Conservation (phyloP, 345 rosid genomes). For the Ceriops zippeliana region DNA sequence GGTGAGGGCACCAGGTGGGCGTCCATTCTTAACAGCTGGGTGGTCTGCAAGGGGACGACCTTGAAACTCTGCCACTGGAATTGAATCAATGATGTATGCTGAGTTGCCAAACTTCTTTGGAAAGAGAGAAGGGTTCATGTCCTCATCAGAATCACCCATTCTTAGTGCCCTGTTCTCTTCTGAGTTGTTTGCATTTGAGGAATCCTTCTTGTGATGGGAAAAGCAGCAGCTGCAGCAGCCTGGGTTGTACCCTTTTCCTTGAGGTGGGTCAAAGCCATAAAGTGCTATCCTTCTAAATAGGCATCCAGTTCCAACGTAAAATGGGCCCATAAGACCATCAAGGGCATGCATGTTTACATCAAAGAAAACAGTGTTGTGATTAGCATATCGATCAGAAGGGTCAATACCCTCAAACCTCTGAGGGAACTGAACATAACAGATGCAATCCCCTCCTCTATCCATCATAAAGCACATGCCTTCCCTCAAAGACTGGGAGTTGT, state of each 20-base stretch:
- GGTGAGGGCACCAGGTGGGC: slow-evolving; percentile 92
- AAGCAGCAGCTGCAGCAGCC: slow-evolving; percentile 77
- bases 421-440: slow-evolving; percentile 96
- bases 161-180: slow-evolving; percentile 79
- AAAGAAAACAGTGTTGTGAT: slow-evolving; percentile 96
- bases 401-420: slow-evolving; percentile 98
- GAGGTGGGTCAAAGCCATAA: slow-evolving; percentile 91
- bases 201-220: slow-evolving; percentile 50
- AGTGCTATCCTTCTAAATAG: slow-evolving; percentile 88
- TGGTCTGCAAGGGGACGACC: slow-evolving; percentile 97
- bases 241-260: slow-evolving; percentile 55
- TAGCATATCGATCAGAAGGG: slow-evolving; percentile 97
- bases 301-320: slow-evolving; percentile 96
- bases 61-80: slow-evolving; percentile 90
- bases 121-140: slow-evolving; percentile 60
- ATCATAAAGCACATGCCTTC: slow-evolving; percentile 99
- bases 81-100: slow-evolving; percentile 71
- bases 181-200: slow-evolving; percentile 37
- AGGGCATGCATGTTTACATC: slow-evolving; percentile 99
- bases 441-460: slow-evolving; percentile 94
- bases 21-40: slow-evolving; percentile 87
- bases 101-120: slow-evolving; percentile 94
- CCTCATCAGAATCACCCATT: slow-evolving; percentile 87
- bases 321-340: slow-evolving; percentile 97
- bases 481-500: slow-evolving; percentile 86